Conservation (phyloP, 768 basidiomycete species). For the Boletus reticuloceps region DNA sequence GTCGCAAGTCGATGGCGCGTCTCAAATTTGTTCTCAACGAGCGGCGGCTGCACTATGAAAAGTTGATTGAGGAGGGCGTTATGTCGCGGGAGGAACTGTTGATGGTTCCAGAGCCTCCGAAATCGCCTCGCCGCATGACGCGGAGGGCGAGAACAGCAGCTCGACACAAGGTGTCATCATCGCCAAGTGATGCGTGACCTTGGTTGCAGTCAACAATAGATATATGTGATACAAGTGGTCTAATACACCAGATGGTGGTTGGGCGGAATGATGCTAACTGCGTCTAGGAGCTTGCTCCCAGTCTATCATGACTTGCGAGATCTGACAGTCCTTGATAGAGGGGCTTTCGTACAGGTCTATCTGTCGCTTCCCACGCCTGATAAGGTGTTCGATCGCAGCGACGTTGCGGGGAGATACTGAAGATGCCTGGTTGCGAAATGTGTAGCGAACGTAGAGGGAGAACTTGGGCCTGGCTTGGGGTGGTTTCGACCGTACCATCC, state of each 20-base stretch:
- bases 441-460: slow-evolving; percentile 62
- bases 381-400: slow-evolving; percentile 67
- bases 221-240: slow-evolving; percentile 6
- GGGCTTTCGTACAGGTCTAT: slow-evolving; percentile 66
- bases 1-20: slow-evolving; percentile 93
- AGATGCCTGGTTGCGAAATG: slow-evolving; percentile 62
- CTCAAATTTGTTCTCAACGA: slow-evolving; percentile 93
- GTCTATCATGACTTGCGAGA: slow-evolving; percentile 65
- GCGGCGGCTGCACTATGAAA: slow-evolving; percentile 77
- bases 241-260: not conserved
- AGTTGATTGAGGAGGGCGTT: slow-evolving; percentile 20
- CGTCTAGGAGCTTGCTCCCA: slow-evolving; percentile 48
- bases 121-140: slow-evolving; percentile 16
- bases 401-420: slow-evolving; percentile 64
- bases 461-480: slow-evolving; percentile 58
- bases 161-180: slow-evolving; percentile 11
- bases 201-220: slow-evolving; percentile 6
- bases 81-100: slow-evolving; percentile 19
- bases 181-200: slow-evolving; percentile 3
- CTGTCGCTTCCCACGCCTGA: slow-evolving; percentile 67
- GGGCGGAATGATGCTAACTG: slow-evolving; percentile 10
- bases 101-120: slow-evolving; percentile 11
- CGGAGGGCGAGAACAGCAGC: slow-evolving; percentile 18
- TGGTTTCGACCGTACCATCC: slow-evolving; percentile 72
- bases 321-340: slow-evolving; percentile 70